Evolutionary conservation across 345 rosid species (phyloP).

Genomic region (Adansonia digitata): DNA sequence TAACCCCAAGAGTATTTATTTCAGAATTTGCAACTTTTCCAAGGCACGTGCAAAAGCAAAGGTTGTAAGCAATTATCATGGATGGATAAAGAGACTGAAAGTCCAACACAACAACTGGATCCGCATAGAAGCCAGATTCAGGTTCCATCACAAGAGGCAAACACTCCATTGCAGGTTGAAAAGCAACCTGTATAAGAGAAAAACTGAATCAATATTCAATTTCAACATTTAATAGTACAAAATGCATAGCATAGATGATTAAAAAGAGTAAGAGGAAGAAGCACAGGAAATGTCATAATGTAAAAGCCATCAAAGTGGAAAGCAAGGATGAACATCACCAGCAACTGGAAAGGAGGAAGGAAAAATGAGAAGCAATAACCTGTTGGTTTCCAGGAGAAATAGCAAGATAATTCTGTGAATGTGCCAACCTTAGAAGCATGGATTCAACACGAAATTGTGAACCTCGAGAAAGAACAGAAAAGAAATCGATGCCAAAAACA

Average conservation of each 20-base stretch:
- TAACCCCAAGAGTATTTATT: slow-evolving; percentile 71
- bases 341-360: not conserved
- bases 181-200: slow-evolving; percentile 67
- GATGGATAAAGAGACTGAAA: slow-evolving; percentile 99
- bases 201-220: not conserved
- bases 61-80: slow-evolving; percentile 92
- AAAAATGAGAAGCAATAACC: slow-evolving; percentile 32
- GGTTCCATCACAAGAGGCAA: slow-evolving; percentile 98
- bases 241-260: not conserved
- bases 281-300: not conserved
- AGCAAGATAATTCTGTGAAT: slow-evolving; percentile 88
- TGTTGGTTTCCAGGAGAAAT: slow-evolving; percentile 91
- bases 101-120: slow-evolving; percentile 93
- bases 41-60: slow-evolving; percentile 90
- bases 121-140: slow-evolving; percentile 86
- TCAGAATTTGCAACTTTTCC: slow-evolving; percentile 69
- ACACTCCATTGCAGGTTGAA: slow-evolving; percentile 99
- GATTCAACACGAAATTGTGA: slow-evolving; percentile 98
- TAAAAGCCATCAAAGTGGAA: not conserved
- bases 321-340: not conserved
- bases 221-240: not conserved
- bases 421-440: slow-evolving; percentile 93
- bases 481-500: slow-evolving; percentile 92
- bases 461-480: slow-evolving; percentile 97
- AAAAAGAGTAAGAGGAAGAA: not conserved